Base-by-base conservation (phyloP, 75 land plant genomes). In the Isoetes taiwanensis region DNA sequence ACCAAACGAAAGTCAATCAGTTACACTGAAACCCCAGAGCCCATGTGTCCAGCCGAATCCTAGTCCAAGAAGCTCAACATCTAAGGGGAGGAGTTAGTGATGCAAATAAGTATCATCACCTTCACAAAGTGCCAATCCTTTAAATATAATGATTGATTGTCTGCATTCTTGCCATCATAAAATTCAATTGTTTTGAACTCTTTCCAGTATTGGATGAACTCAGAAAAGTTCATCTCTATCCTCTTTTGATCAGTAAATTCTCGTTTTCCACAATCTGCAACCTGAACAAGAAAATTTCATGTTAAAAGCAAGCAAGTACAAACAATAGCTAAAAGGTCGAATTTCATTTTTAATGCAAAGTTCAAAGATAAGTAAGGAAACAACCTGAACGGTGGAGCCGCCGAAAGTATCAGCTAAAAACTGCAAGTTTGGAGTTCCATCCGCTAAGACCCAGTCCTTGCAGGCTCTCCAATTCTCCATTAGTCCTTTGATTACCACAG, bases 121-220 rank as follows among this genome's bases (percentile, higher is more conserved):
- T 84, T 84, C 9, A 76, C 80, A 80, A 87, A 84, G 65, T 87
- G 94, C 94, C 94, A 87, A 59, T 87, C 94, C 48, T 87, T 87
- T 52, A 87, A 66, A 62, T 87, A 87, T 4, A 83, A 68, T 24
- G 71, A 57, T 0, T 64, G 50, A 28, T 58, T 35, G 5, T 23
- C 53, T n/a, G 16, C 50, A 2, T 14, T 19, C 33, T 20, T 50
- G 6, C 50, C 19, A 30, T 2, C 28, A n/a, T n/a, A n/a, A n/a
- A n/a, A n/a, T n/a, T n/a, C n/a, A 32, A 27, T 24, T 31, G 25
- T 50, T 59, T 43, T 48, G 2, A 8, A 10, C 30, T 52, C 27
- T 2, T 38, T 26, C 89, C 94, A 87, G 19, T 76, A 54, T 21
- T 55, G 34, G 17, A 87, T 61, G 52, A 76, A 87, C 53, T 87